Evolutionary conservation across 75 land plant species (phyloP).

Genomic region (Ceratopteris richardii): DNA sequence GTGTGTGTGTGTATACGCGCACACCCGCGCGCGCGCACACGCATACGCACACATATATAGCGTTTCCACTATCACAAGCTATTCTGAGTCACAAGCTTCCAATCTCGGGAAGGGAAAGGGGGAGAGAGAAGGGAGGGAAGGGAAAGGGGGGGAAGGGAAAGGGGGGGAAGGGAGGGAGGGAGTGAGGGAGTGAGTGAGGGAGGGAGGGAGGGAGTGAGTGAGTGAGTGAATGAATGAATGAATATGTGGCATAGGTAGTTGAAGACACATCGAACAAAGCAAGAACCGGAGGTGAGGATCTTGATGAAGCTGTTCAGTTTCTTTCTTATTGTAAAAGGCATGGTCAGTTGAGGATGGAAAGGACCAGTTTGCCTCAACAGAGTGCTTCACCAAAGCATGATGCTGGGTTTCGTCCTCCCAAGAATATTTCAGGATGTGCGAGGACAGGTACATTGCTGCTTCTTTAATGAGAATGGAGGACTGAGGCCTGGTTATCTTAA

Average conservation of each 20-base stretch:
- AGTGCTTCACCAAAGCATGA: slow-evolving; percentile 20
- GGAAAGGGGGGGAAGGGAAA: no score
- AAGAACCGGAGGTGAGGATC: not conserved
- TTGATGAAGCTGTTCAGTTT: slow-evolving; percentile 65
- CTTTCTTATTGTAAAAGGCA: slow-evolving; percentile 87
- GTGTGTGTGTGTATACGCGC: no score
- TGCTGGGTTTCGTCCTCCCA: slow-evolving; percentile 35
- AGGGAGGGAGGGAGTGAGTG: not conserved
- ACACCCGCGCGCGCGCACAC: no score
- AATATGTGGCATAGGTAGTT: slow-evolving; percentile 26
- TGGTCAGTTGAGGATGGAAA: slow-evolving; percentile 41
- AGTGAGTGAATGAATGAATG: not conserved
- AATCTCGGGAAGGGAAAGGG: no score
- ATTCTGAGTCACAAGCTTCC: no score
- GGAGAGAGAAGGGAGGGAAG: no score
- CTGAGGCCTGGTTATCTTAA: no score
- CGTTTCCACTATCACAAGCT: no score
- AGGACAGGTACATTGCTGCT: slow-evolving; percentile 60
- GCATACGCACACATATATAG: no score
- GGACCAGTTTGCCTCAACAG: not conserved
- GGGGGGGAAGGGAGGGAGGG: no score
- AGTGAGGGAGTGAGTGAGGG: not conserved
- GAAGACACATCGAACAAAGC: slow-evolving; percentile 23
- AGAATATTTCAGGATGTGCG: slow-evolving; percentile 88
- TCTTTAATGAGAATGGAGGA: no score